A percentile compares a stretch with the other conserved stretches of the same genome.
phyloP scores from a whole-genome alignment of 352 stramenopile genomes.

The Nothophytophthora sp. region DNA sequence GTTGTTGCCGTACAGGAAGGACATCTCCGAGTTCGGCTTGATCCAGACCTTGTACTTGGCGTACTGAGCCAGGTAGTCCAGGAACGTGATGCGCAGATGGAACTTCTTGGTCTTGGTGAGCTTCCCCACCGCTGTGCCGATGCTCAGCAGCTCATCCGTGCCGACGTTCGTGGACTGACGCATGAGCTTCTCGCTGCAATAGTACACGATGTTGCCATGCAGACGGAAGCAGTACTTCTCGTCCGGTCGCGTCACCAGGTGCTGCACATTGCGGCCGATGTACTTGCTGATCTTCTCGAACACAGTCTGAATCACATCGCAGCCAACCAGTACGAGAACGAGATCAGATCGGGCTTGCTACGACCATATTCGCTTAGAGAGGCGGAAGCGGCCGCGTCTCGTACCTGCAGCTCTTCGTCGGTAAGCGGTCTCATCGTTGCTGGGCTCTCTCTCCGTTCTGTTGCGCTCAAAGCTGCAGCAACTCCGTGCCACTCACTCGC shows the following conservation, averaged over 20 bases:
- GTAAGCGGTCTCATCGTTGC: slow-evolving; percentile 95
- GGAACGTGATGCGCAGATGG: slow-evolving; percentile 97
- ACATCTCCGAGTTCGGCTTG: slow-evolving; percentile 99
- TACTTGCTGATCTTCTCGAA: slow-evolving; percentile 99
- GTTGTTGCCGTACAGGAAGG: slow-evolving; percentile 99
- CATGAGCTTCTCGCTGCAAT: slow-evolving; percentile 97
- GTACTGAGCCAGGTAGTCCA: slow-evolving; percentile 99
- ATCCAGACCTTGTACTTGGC: slow-evolving; percentile 99
- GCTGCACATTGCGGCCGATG: slow-evolving; percentile 97
- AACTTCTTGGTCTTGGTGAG: slow-evolving; percentile 99
- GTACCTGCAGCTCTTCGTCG: slow-evolving; percentile 99
- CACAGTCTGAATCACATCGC: slow-evolving; percentile 87
- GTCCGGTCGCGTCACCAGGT: slow-evolving; percentile 96
- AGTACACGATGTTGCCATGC: slow-evolving; percentile 98
- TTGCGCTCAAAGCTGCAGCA: slow-evolving; percentile 9
- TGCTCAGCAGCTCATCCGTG: slow-evolving; percentile 94
- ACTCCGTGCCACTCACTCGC: too few species aligned
- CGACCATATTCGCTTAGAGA: too few species aligned
- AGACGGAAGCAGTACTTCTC: slow-evolving; percentile 98
- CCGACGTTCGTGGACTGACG: slow-evolving; percentile 95
- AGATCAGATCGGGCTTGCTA: too few species aligned
- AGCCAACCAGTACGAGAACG: too few species aligned
- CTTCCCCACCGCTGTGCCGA: slow-evolving; percentile 98
- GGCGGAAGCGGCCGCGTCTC: too few species aligned
- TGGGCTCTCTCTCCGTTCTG: slow-evolving; percentile 1